phyloP scores from a whole-genome alignment of 345 rosid species.

The Euphorbia lathyris region DNA sequence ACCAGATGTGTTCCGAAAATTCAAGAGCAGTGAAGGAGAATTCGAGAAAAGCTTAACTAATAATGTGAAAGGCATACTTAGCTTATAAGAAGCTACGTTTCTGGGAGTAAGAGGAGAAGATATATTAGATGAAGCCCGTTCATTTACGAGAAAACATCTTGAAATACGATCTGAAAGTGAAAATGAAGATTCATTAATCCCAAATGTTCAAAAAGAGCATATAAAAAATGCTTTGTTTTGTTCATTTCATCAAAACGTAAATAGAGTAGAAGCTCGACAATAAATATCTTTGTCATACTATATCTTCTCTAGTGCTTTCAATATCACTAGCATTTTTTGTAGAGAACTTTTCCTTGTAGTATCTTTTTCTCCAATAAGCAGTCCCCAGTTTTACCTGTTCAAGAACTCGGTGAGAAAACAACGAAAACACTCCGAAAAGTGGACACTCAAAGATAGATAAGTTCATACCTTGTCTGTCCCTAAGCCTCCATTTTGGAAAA shows the following conservation, averaged over 20 bases:
- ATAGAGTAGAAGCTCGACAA: background rate
- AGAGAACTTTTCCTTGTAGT: no score
- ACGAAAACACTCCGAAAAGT: no score
- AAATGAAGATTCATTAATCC: background rate
- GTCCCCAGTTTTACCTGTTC: no score
- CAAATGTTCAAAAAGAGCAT: background rate
- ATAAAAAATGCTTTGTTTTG: background rate
- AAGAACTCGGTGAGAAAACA: no score
- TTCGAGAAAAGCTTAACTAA: background rate
- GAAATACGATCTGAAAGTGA: background rate
- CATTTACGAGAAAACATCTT: background rate
- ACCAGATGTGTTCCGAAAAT: background rate
- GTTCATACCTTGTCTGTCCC: no score
- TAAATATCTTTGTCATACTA: constrained; percentile 35
- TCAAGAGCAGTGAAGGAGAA: background rate
- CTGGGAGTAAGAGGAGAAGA: background rate
- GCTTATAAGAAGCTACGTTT: background rate
- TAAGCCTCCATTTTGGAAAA: constrained; percentile 10
- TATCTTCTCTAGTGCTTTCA: constrained; percentile 70
- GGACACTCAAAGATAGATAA: no score
- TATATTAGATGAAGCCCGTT: background rate
- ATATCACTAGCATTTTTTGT: constrained; percentile 67
- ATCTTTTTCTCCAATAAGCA: no score
- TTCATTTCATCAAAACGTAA: background rate
- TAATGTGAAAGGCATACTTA: background rate